A percentile compares a stretch with the other conserved stretches of the same genome.
phyloP scores from a whole-genome alignment of 1,284 basidiomycete species.

The Marasmius fiardii region DNA sequence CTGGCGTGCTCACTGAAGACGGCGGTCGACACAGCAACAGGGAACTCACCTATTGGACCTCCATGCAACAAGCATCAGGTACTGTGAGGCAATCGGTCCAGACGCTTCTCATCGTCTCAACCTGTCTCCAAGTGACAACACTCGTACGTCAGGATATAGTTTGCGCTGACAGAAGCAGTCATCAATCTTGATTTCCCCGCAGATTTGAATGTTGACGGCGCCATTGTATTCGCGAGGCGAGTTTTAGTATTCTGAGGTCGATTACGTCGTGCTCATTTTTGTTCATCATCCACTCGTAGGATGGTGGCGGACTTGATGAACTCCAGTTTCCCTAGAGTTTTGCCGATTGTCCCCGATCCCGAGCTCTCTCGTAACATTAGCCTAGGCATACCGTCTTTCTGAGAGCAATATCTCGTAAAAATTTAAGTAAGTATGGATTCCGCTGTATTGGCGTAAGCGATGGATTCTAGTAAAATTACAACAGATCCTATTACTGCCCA shows the following conservation, averaged over 20 bases:
- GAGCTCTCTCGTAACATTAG: background rate
- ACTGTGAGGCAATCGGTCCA: constrained; percentile 38
- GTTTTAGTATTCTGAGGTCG: background rate
- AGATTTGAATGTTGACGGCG: constrained; percentile 33
- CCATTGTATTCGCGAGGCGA: constrained; percentile 34
- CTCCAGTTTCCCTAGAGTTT: background rate
- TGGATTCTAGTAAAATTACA: constrained; percentile 4
- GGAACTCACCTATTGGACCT: constrained; percentile 37
- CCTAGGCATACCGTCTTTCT: background rate
- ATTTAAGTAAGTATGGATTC: background rate
- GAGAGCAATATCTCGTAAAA: background rate
- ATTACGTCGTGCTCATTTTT: background rate
- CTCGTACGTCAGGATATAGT: constrained; percentile 25
- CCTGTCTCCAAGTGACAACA: constrained; percentile 34
- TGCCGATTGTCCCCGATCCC: background rate
- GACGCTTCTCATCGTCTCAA: constrained; percentile 39
- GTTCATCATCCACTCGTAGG: background rate
- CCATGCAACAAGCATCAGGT: constrained; percentile 37
- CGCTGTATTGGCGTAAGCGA: background rate
- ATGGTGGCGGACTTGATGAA: constrained; percentile 5
- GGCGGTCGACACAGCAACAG: constrained; percentile 25
- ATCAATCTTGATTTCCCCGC: background rate
- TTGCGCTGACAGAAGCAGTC: constrained; percentile 2
- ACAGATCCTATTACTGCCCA: too few relatives aligned
- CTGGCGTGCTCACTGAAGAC: too few relatives aligned